These are phyloP conservation scores for Phycomyces nitens DNA, from an alignment of 192 early-diverging fungal species.

Conservation along the genomic window DNA sequence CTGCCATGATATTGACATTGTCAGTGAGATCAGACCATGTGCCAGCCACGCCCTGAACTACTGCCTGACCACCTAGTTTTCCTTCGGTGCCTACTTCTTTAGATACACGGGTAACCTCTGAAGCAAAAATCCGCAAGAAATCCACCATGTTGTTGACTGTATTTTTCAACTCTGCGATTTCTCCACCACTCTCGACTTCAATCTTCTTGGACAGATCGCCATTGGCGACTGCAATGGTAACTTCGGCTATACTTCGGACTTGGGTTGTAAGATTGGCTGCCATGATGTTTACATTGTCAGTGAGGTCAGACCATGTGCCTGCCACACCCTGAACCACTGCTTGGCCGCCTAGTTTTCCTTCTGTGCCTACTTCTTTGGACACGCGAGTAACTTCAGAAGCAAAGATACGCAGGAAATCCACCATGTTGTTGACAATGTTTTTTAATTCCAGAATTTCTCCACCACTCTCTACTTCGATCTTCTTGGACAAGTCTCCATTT, in stretches of 20 bases:
- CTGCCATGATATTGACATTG: slow-evolving; percentile 58
- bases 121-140: slow-evolving; percentile 47
- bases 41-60: slow-evolving; percentile 47
- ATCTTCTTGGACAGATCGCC: slow-evolving; percentile 68
- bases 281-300: slow-evolving; percentile 50
- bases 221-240: slow-evolving; percentile 59
- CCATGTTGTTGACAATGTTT: slow-evolving; percentile 54
- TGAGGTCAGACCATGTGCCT: slow-evolving; percentile 60
- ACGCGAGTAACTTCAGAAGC: slow-evolving; percentile 67
- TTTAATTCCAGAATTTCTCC: slow-evolving; percentile 60
- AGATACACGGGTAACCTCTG: slow-evolving; percentile 61
- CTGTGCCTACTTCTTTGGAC: slow-evolving; percentile 67
- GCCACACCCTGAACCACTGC: slow-evolving; percentile 53
- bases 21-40: slow-evolving; percentile 59
- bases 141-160: slow-evolving; percentile 71
- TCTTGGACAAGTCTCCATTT: slow-evolving; percentile 45
- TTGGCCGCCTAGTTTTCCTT: slow-evolving; percentile 61
- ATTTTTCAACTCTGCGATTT: slow-evolving; percentile 62
- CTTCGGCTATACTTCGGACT: slow-evolving; percentile 61
- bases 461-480: slow-evolving; percentile 43
- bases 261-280: slow-evolving; percentile 46
- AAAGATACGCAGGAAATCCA: slow-evolving; percentile 48
- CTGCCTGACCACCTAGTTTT: slow-evolving; percentile 57
- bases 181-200: slow-evolving; percentile 58
- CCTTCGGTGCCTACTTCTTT: slow-evolving; percentile 66